phyloP scores from a whole-genome alignment of 1,284 basidiomycete genomes.

The Papiliotrema nemorosa region DNA sequence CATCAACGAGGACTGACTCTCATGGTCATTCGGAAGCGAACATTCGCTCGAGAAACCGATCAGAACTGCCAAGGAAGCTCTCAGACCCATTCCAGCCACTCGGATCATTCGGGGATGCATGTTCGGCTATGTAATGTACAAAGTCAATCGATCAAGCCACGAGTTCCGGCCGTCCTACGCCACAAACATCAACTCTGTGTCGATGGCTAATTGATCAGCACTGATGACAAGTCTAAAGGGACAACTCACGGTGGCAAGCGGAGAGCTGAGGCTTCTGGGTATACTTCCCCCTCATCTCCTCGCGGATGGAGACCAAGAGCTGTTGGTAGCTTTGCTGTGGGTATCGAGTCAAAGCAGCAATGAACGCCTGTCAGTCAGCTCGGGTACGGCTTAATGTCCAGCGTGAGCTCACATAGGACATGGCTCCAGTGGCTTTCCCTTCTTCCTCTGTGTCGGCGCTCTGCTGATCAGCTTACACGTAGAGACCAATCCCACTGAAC shows the following conservation, averaged over 20 bases:
- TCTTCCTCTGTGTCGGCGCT: constrained; percentile 76
- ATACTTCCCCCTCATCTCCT: constrained; percentile 60
- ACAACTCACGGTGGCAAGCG: constrained; percentile 39
- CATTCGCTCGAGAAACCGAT: too few relatives aligned
- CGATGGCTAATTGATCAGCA: neutral
- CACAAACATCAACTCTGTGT: constrained; percentile 6
- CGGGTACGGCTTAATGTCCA: constrained; percentile 13
- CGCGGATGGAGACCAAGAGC: constrained; percentile 65
- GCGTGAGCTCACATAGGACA: constrained; percentile 53
- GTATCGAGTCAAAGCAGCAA: constrained; percentile 60
- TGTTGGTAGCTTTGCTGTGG: constrained; percentile 75
- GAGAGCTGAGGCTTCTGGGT: constrained; percentile 76
- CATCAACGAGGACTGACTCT: too few relatives aligned
- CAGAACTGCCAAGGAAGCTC: too few relatives aligned
- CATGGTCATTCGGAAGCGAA: too few relatives aligned
- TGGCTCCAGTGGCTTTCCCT: constrained; percentile 78
- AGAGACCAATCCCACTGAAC: neutral
- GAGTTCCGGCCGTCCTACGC: too few relatives aligned
- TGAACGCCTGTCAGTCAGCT: constrained; percentile 61
- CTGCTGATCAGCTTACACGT: constrained; percentile 7
- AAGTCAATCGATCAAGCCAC: too few relatives aligned
- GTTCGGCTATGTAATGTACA: too few relatives aligned
- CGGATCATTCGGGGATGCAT: too few relatives aligned
- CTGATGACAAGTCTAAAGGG: neutral
- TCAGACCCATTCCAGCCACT: too few relatives aligned